phyloP scores from a whole-genome alignment of 2,329 filamentous ascomycete species.

The Tympanopsis confertula region DNA sequence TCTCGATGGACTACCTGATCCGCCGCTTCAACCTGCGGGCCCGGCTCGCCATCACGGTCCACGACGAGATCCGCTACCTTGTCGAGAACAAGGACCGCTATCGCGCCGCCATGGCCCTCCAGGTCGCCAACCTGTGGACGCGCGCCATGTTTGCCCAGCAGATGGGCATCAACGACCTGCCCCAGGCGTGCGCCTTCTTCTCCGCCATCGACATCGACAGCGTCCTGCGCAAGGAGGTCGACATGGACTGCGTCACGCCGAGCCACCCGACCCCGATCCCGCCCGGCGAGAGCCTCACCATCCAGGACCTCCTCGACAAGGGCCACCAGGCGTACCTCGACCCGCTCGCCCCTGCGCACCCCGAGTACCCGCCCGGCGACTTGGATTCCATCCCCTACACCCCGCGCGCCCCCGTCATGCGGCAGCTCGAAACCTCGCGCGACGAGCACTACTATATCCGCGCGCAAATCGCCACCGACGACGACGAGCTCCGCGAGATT shows the following conservation, averaged over 20 bases:
- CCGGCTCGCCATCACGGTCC: slow-evolving; percentile 82
- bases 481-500: neutral
- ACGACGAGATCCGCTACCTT: slow-evolving; percentile 96
- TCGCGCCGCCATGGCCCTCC: slow-evolving; percentile 78
- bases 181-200: slow-evolving; percentile 90
- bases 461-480: neutral
- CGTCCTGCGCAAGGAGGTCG: slow-evolving; percentile 88
- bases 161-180: slow-evolving; percentile 87
- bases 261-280: slow-evolving; percentile 70
- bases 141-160: slow-evolving; percentile 95
- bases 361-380: slow-evolving; percentile 33
- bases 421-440: no score
- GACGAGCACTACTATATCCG: neutral
- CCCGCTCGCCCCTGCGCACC: slow-evolving; percentile 43
- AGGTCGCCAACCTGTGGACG: slow-evolving; percentile 92
- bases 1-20: slow-evolving; percentile 87
- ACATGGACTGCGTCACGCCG: slow-evolving; percentile 93
- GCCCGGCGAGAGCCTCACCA: slow-evolving; percentile 78
- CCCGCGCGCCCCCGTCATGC: slow-evolving; percentile 70
- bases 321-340: slow-evolving; percentile 60
- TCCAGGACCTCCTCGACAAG: slow-evolving; percentile 62
- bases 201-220: slow-evolving; percentile 90
- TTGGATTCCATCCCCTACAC: slow-evolving; percentile 56
- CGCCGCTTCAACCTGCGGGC: slow-evolving; percentile 75
- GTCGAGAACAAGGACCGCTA: slow-evolving; percentile 80